Base-by-base conservation (phyloP, 805 yeast species). In the Candida morakotiae region DNA sequence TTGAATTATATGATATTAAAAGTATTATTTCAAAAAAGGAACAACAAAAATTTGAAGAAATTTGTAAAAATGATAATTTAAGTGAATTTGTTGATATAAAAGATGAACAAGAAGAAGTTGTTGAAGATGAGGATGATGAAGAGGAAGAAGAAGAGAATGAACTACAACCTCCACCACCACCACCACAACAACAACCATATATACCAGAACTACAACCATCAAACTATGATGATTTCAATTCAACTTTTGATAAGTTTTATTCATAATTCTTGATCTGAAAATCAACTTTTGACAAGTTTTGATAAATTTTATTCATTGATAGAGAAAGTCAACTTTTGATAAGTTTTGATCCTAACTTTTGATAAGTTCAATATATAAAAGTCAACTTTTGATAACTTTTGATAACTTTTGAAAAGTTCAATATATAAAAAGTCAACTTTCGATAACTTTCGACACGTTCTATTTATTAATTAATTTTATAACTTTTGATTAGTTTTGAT, bases 31-130 rank as follows among this genome's bases (percentile, higher is more conserved):
- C 37, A 13, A 35, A 34, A 21, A 35, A 31, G 16, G 47, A 45
- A 24, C 38, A 37, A 23, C 25, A 5, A 2, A 33, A 34, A 15
- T 45, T 45, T 35, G 41, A 43, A 21, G 40, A 43, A 16, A 38
- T 45, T 14, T 45, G 49, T 23, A 31, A 28, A n/a, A 29, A 35
- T 11, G 49, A 45, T 26, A 41, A 43, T 22, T 37, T 45, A 28
- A 20, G 39, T 26, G 30, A 35, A 21, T 42, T 17, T 31, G 43
- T 44, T n/a, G 45, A 44, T 29, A 22, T 5, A n/a, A 18, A 16
- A 34, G 35, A 25, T 23, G 29, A 16, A 27, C 15, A 9, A n/a
- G 38, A 34, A 5, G 35, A 24, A 10, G 42, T 15, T 2, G 38
- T 9, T 5, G 31, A 34, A 8, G 43, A 22, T 13, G 43, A 35